Evolutionary conservation across 495 filamentous ascomycete genomes (phyloP).

Genomic region (Astrothelium subdiscretum): DNA sequence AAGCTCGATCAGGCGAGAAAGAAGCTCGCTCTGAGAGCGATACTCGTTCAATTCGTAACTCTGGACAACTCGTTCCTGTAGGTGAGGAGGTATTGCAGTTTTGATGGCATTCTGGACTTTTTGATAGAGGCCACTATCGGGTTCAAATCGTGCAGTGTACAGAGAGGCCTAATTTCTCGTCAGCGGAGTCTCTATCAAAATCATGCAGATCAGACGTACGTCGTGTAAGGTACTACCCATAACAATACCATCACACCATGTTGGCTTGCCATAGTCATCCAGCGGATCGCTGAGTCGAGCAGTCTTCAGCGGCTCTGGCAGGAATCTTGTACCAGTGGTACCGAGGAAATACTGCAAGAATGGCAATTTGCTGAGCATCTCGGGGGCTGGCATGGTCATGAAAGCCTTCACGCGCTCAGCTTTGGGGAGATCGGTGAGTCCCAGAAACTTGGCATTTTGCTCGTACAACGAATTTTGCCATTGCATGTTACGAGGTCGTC

Average conservation of each 20-base stretch:
- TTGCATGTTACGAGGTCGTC: not conserved
- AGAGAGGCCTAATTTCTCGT: not conserved
- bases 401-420: not conserved
- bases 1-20: not conserved
- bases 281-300: not conserved
- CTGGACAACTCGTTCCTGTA: not conserved
- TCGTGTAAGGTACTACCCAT: not conserved
- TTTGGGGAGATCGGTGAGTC: not conserved
- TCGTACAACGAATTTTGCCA: not conserved
- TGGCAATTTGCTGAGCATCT: not conserved
- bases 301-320: not conserved
- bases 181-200: not conserved
- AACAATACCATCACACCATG: not conserved
- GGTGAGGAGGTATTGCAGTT: not conserved
- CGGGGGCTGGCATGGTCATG: not conserved
- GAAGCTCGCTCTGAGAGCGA: not conserved
- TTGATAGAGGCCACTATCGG: not conserved
- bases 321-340: not conserved
- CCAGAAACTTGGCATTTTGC: not conserved
- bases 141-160: not conserved
- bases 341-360: not conserved
- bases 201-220: not conserved
- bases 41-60: not conserved
- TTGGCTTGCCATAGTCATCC: not conserved
- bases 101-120: not conserved